These are phyloP conservation scores for Paraleonurus japonicus DNA, from an alignment of 257 asterid species.

Conservation along the genomic window DNA sequence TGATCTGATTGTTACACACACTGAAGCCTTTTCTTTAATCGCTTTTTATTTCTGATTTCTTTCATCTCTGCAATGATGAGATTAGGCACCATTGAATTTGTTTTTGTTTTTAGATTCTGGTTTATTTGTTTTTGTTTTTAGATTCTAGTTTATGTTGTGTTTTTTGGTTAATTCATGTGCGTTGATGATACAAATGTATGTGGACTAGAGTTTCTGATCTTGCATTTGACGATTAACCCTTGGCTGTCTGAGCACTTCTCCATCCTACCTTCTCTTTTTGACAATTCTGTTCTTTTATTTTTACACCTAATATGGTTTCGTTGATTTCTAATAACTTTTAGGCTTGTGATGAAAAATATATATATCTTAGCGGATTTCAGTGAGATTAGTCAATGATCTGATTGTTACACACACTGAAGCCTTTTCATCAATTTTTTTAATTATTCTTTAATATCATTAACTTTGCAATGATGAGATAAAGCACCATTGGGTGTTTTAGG, in stretches of 20 bases:
- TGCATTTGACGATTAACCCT: constrained; percentile 63
- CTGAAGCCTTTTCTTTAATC: not conserved
- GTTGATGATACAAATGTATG: constrained; percentile 45
- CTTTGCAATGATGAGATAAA: constrained; percentile 44
- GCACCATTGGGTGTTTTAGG: constrained; percentile 42
- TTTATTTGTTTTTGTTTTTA: too few species aligned
- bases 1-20: constrained; percentile 87
- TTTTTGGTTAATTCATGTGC: constrained; percentile 24
- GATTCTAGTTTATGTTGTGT: too few species aligned
- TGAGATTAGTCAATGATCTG: constrained; percentile 87
- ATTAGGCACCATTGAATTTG: too few species aligned
- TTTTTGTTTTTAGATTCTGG: too few species aligned
- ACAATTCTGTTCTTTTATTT: not conserved
- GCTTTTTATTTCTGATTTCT: too few species aligned
- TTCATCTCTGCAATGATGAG: too few species aligned
- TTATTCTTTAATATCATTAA: too few species aligned
- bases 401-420: constrained; percentile 98
- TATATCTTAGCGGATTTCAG: constrained; percentile 32
- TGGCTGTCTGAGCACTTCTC: constrained; percentile 77
- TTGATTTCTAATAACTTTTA: not conserved
- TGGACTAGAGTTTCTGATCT: constrained; percentile 81
- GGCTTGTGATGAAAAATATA: not conserved
- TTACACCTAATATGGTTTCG: too few species aligned
- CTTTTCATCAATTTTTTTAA: not conserved
- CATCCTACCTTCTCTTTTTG: too few species aligned